Evolutionary conservation across 164 flowering plant genomes (phyloP), one percentile per base, ranked within the genome.

Genomic region (Akebia trifoliata): DNA sequence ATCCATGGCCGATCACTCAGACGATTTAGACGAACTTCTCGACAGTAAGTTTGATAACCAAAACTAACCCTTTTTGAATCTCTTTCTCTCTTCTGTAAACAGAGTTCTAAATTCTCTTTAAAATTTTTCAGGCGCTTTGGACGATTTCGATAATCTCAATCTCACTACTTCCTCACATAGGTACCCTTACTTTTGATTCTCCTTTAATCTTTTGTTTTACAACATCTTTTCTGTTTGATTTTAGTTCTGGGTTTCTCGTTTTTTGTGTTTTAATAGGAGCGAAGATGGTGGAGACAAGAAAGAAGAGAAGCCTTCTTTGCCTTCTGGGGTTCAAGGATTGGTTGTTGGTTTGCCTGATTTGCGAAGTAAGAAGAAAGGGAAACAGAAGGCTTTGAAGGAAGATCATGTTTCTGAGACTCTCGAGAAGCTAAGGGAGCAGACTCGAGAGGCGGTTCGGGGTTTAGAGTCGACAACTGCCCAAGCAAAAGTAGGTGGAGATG

Each of bases 321-420:
- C 81, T 3, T 28, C 69, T 45, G 85, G 64, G 64, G 82, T 90
- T 37, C 87, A 81, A 56, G 98, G 98, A 20, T 68, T 90, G 59
- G 97, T 94, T 8, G 69, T 69, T 72, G 95, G 97, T 15, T 82
- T 94, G 69, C 97, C 99, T 49, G 85, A 83, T 65, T 67, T 90
- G 81, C 82, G 53, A 40, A 69, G 65, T 62, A 87, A 79, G 84
- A 86, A 83, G 64, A 94, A 82, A 70, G 85, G 89, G 32, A 86
- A 88, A 69, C 80, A 80, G 39, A 76, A 78, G 76, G 78, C 61
- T 55, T 36, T 70, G n/a, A 85, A 76, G 60, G 95, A 85, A 11
- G 63, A 81, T 12, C 89, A 87, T 69, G 88, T 78, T 31, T 48
- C 89, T 0, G 97, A 86, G 74, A 83, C 96, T 5, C 83, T 90